Evolutionary conservation across 371 early-diverging fungal species (phyloP).

Genomic region (Nosema muscidifuracis): DNA sequence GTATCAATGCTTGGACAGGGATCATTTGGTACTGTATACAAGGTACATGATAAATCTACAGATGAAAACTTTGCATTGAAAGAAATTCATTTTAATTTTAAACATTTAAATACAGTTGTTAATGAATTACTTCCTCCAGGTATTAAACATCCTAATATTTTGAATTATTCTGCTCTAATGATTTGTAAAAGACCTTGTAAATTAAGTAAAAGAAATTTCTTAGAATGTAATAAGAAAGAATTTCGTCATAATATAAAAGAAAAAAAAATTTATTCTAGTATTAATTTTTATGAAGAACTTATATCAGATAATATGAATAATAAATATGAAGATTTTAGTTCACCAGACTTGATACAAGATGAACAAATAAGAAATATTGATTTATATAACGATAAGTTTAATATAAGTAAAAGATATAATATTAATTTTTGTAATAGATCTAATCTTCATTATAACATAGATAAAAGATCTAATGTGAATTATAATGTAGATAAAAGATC

Average conservation of each 20-base stretch:
- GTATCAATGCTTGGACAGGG: background rate
- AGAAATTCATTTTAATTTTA: background rate
- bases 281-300: slow-evolving; percentile 2
- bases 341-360: background rate
- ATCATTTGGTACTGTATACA: slow-evolving; percentile 13
- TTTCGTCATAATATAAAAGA: background rate
- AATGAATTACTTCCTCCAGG: background rate
- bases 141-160: background rate
- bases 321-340: slow-evolving; percentile 9
- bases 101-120: background rate
- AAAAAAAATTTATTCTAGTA: background rate
- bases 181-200: background rate
- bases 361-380: too few relatives aligned
- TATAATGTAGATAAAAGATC: too few relatives aligned
- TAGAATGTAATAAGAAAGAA: too few relatives aligned
- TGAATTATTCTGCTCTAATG: background rate
- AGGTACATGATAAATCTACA: background rate
- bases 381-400: background rate
- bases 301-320: background rate
- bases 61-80: slow-evolving; percentile 12
- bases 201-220: too few relatives aligned
- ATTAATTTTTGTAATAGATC: too few relatives aligned
- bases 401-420: too few relatives aligned
- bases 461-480: too few relatives aligned
- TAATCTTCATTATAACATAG: too few relatives aligned